phyloP scores from a whole-genome alignment of 495 filamentous ascomycete genomes.

The Achaetomiella virescens region DNA sequence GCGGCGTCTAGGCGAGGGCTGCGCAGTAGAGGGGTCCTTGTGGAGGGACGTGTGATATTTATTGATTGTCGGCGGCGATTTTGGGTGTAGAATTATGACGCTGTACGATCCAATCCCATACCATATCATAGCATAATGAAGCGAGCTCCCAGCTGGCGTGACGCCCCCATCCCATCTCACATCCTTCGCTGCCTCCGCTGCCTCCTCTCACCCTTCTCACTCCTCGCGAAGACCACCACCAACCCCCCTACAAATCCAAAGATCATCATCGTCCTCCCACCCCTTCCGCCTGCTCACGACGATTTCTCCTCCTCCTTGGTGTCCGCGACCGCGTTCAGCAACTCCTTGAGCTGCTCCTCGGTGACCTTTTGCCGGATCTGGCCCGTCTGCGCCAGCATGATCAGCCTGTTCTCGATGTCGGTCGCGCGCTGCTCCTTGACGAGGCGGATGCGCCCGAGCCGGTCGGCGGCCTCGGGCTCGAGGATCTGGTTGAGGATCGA shows the following conservation, averaged over 20 bases:
- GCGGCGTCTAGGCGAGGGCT: conserved; percentile 18
- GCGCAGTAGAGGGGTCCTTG: not conserved
- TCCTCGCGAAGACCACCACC: not conserved
- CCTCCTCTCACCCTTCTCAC: not conserved
- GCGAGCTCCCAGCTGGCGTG: no score
- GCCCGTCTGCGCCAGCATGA: conserved; percentile 81
- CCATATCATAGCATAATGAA: not conserved
- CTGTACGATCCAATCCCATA: not conserved
- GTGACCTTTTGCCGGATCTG: conserved; percentile 84
- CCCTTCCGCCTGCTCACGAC: conserved; percentile 76
- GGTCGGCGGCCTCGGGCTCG: conserved; percentile 85
- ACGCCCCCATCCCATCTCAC: not conserved
- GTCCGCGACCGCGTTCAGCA: conserved; percentile 76
- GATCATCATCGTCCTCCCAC: conserved; percentile 78
- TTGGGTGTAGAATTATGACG: not conserved
- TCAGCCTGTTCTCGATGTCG: conserved; percentile 86
- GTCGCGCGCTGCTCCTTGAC: conserved; percentile 88
- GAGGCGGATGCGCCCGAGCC: conserved; percentile 86
- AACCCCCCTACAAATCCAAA: conserved; percentile 50
- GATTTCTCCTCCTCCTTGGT: conserved; percentile 68
- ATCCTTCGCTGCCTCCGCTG: not conserved
- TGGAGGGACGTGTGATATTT: no score
- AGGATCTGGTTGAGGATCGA: conserved; percentile 87
- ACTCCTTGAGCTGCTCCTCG: conserved; percentile 86
- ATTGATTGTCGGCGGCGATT: not conserved